phyloP scores from a whole-genome alignment of 441 rosid species.

The Aquilaria agallochum region DNA sequence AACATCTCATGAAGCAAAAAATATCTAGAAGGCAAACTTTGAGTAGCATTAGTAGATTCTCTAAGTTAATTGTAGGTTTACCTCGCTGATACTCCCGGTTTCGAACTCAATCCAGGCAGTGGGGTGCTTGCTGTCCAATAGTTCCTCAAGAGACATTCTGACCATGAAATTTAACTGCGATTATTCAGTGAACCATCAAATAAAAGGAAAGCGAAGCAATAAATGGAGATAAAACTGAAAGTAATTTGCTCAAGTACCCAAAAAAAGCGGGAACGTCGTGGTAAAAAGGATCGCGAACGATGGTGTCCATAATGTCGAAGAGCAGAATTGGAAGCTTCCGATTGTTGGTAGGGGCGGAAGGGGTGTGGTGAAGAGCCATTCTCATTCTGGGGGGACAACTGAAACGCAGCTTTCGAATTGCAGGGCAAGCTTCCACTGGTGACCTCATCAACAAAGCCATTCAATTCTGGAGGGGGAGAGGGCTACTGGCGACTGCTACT shows the following conservation, averaged over 20 bases:
- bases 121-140: conserved; percentile 76
- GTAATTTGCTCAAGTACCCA: conserved; percentile 29
- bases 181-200: conserved; percentile 13
- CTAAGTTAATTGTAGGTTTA: conserved; percentile 12
- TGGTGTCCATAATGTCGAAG: conserved; percentile 91
- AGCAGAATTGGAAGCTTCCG: conserved; percentile 75
- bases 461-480: not conserved
- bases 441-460: conserved; percentile 19
- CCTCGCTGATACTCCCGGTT: conserved; percentile 84
- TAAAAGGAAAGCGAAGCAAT: not conserved
- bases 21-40: too few species aligned
- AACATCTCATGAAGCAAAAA: too few species aligned
- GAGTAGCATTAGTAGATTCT: not conserved
- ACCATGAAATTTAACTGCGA: conserved; percentile 19
- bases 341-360: not conserved
- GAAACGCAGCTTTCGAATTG: conserved; percentile 11
- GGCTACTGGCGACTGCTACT: too few species aligned
- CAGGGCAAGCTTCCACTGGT: conserved; percentile 1
- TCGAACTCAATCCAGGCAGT: conserved; percentile 89
- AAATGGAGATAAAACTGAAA: not conserved
- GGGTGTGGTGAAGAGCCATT: conserved; percentile 10
- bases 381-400: conserved; percentile 11
- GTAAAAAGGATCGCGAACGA: conserved; percentile 92
- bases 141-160: conserved; percentile 78
- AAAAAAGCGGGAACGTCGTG: conserved; percentile 77